phyloP scores from a whole-genome alignment of 2,329 filamentous ascomycete species.

The Pseudogymnoascus sp. region DNA sequence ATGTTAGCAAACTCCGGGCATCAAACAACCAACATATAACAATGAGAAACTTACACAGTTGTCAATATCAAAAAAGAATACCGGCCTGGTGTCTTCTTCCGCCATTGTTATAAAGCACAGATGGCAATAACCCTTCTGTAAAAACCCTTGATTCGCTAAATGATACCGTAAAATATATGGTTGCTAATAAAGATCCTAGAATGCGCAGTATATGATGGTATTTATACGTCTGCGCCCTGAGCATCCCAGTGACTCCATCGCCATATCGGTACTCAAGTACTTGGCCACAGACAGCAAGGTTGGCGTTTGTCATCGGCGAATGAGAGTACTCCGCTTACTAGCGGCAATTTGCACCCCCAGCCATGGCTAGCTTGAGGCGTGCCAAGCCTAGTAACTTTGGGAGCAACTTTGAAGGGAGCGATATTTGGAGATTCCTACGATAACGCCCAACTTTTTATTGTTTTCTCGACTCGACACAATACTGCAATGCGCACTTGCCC shows the following conservation, averaged over 20 bases:
- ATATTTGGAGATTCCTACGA: background rate
- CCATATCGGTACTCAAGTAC: background rate
- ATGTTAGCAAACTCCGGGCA: background rate
- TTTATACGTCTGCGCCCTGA: background rate
- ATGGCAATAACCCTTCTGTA: background rate
- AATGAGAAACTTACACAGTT: slow-evolving; percentile 61
- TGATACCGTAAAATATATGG: background rate
- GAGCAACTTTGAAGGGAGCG: too few species aligned
- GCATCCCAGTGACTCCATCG: slow-evolving; percentile 1
- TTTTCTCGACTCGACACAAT: background rate
- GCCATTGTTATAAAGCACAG: background rate
- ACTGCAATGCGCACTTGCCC: background rate
- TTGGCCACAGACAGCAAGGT: background rate
- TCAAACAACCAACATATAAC: background rate
- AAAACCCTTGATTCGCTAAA: background rate
- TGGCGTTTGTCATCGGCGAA: background rate
- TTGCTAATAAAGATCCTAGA: background rate
- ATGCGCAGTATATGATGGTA: background rate
- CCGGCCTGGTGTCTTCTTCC: slow-evolving; percentile 33
- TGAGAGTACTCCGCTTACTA: background rate
- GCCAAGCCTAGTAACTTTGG: background rate
- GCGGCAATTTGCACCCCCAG: background rate
- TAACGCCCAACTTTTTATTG: background rate
- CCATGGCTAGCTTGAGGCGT: background rate
- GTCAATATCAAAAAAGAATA: slow-evolving; percentile 88